Percentiles rank a stretch among this genome's conserved stretches.
Conservation (phyloP, 148 eudicot species). For the Selenicereus undatus region DNA sequence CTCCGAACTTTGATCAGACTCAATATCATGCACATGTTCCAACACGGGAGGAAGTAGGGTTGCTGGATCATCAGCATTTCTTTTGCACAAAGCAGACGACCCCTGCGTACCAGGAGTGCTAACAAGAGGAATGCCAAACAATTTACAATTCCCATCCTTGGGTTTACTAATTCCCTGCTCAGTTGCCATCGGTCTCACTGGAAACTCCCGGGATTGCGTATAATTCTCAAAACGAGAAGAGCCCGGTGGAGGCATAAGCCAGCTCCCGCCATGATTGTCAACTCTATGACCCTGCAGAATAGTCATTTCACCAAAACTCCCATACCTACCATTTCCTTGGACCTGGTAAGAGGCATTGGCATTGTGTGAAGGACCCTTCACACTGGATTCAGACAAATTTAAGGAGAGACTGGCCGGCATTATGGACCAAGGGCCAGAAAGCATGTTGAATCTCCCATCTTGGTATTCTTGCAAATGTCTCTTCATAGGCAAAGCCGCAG, state of each 20-base stretch:
- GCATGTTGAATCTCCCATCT: slow-evolving; percentile 52
- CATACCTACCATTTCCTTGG: slow-evolving; percentile 50
- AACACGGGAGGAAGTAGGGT: slow-evolving; percentile 27
- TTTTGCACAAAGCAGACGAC: slow-evolving; percentile 27
- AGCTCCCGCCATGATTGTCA: slow-evolving; percentile 52
- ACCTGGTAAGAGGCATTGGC: slow-evolving; percentile 44
- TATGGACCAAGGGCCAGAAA: slow-evolving; percentile 49
- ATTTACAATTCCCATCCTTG: slow-evolving; percentile 69
- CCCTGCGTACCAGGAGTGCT: slow-evolving; percentile 39
- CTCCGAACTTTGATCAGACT: slow-evolving; percentile 46
- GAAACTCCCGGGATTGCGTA: slow-evolving; percentile 43
- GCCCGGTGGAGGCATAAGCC: slow-evolving; percentile 64
- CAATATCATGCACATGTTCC: slow-evolving; percentile 35
- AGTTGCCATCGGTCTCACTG: slow-evolving; percentile 28
- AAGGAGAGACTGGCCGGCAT: slow-evolving; percentile 58
- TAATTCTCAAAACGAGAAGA: slow-evolving; percentile 47
- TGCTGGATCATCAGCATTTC: slow-evolving; percentile 28
- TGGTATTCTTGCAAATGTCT: slow-evolving; percentile 36
- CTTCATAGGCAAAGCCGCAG: slow-evolving; percentile 34
- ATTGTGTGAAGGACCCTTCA: slow-evolving; percentile 37
- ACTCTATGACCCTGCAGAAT: slow-evolving; percentile 38
- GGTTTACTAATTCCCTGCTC: slow-evolving; percentile 44
- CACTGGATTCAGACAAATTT: slow-evolving; percentile 57
- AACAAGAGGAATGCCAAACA: slow-evolving; percentile 74
- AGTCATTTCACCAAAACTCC: slow-evolving; percentile 45